phyloP scores from a whole-genome alignment of 148 eudicot genomes.

The Arctostaphylos glauca region DNA sequence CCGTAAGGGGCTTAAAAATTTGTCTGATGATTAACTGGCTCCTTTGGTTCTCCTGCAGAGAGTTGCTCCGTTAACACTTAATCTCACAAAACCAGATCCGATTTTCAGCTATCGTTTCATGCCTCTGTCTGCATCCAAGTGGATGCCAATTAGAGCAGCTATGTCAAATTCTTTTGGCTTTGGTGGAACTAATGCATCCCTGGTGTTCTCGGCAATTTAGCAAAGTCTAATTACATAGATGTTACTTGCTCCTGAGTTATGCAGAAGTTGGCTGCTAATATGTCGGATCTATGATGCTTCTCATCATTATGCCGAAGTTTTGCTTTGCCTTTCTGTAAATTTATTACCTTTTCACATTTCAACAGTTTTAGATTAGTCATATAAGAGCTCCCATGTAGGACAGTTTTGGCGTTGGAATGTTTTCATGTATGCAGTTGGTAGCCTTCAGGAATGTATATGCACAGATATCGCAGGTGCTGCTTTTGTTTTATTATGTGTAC shows the following conservation, averaged over 20 bases:
- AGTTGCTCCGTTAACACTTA: constrained; percentile 74
- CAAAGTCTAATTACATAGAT: background rate
- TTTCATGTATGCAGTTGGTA: background rate
- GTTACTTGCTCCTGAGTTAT: background rate
- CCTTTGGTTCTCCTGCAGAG: constrained; percentile 47
- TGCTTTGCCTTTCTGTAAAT: background rate
- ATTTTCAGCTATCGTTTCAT: constrained; percentile 52
- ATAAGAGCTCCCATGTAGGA: background rate
- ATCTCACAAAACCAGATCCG: constrained; percentile 75
- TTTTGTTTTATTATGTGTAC: background rate
- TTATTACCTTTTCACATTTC: background rate
- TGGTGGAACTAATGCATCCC: constrained; percentile 87
- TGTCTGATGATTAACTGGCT: background rate
- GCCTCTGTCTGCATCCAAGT: constrained; percentile 67
- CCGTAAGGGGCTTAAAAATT: background rate
- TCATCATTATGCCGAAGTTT: background rate
- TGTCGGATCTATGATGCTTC: background rate
- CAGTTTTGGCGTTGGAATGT: background rate
- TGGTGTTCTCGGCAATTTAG: constrained; percentile 55
- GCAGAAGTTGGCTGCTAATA: background rate
- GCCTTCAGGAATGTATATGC: background rate
- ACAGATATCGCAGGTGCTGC: background rate
- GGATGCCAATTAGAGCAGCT: constrained; percentile 57
- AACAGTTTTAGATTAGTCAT: background rate
- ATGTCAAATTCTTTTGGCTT: constrained; percentile 96